A percentile compares a stretch with the other conserved stretches of the same genome.
Conservation (phyloP, 805 yeast species). For the Kluyveromyces lactis region DNA sequence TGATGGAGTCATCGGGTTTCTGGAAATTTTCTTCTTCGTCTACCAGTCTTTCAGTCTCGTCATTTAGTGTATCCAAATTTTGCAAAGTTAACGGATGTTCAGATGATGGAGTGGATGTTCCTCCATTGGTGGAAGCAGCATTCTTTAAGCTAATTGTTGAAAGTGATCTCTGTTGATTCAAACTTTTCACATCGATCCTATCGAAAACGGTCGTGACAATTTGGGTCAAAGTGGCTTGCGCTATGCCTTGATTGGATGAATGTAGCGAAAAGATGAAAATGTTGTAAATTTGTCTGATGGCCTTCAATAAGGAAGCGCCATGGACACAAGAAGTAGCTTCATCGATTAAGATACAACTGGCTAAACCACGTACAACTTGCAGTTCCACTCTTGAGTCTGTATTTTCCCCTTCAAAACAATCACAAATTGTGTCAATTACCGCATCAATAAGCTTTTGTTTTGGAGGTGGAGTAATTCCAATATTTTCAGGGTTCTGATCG, state of each 20-base stretch:
- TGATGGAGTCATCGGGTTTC: conserved; percentile 11
- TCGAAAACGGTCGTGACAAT: conserved; percentile 81
- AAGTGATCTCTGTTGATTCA: conserved; percentile 5
- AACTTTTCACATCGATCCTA: conserved; percentile 33
- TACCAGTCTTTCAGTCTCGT: conserved; percentile 47
- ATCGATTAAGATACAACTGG: conserved; percentile 79
- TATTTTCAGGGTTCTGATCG: conserved; percentile 19
- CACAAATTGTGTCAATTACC: conserved; percentile 75
- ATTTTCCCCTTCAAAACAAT: conserved; percentile 85
- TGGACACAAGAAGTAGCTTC: conserved; percentile 66
- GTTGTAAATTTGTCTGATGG: conserved; percentile 88
- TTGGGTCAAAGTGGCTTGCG: conserved; percentile 92
- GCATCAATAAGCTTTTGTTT: conserved; percentile 62
- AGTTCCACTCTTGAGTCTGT: conserved; percentile 84
- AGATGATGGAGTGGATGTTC: neutral
- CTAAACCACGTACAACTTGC: conserved; percentile 86
- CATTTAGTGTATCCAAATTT: conserved; percentile 48
- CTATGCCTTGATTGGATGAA: conserved; percentile 81
- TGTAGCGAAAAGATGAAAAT: conserved; percentile 79
- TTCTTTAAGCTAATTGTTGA: conserved; percentile 11
- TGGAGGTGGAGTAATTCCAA: conserved; percentile 43
- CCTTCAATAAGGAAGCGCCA: conserved; percentile 80
- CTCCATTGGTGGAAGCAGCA: conserved; percentile 6
- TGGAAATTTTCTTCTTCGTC: conserved; percentile 37
- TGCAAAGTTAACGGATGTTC: conserved; percentile 44